Base-by-base conservation (phyloP, 176 grass and related monocot species). In the Saccharum officinarum region DNA sequence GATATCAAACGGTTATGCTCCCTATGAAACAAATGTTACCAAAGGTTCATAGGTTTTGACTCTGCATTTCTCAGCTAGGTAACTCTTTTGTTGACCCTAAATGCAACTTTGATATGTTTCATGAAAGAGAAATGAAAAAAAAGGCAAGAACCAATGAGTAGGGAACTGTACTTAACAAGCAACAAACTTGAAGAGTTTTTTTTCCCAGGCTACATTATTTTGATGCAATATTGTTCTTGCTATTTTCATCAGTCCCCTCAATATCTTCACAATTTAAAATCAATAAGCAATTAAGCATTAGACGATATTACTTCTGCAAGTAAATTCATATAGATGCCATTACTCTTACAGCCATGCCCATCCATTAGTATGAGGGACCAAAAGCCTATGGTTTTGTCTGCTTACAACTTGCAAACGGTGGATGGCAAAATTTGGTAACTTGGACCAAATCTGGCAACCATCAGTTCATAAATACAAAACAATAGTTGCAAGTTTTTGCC, bases 141-240 rank as follows among this genome's bases (percentile, higher is more conserved):
- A 50, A 55, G 50, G 10, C 64, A n/a, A 37, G n/a, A 81, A 75
- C 10, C 34, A 42, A 39, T 64, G n/a, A 41, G 31, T 71, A 37
- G 22, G 57, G 67, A 70, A 39, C 17, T 28, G 10, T 22, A 38
- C 13, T 78, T 67, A 77, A 49, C 22, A 72, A 55, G 17, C 7
- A 76, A 87, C 37, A 41, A 82, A 76, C 14, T 62, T 16, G 6
- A 45, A n/a, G 38, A 30, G 36, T 6, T 15, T 7, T 15, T 7
- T 39, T 36, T 20, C 46, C 13, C 20, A 78, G 78, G n/a, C 31
- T 72, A 63, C 10, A 36, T 9, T 26, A 17, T 13, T 74, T 41
- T 74, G 76, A 20, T 82, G 80, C 79, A 82, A 70, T 34, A 62
- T 82, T 63, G 30, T 17, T 28, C 33, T 66, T 75, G 67, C 28